These are phyloP conservation scores for Hypocreales sp. DNA, from an alignment of 2,329 filamentous ascomycete species.

Conservation along the genomic window DNA sequence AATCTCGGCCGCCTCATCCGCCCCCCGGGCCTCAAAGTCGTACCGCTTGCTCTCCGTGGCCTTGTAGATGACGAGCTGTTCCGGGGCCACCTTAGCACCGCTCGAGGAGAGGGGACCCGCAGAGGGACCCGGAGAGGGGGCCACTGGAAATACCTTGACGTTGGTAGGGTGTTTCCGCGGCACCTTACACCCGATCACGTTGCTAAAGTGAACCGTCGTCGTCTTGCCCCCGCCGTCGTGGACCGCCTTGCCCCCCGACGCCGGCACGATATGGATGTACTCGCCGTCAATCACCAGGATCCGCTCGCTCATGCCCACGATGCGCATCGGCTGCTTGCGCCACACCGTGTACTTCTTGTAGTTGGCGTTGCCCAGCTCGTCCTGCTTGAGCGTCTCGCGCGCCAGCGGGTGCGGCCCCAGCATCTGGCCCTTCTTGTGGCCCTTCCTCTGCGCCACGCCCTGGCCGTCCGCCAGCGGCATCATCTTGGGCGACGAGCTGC, in stretches of 20 bases:
- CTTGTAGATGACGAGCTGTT: slow-evolving; percentile 54
- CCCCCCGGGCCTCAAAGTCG: slow-evolving; percentile 65
- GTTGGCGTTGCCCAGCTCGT: slow-evolving; percentile 39
- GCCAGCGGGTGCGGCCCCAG: slow-evolving; percentile 51
- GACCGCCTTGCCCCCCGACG: slow-evolving; percentile 47
- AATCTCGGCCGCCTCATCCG: slow-evolving; percentile 62
- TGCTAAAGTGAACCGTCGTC: slow-evolving; percentile 69
- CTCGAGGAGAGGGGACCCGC: too few relatives aligned
- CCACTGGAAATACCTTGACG: slow-evolving; percentile 45
- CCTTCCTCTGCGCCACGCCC: slow-evolving; percentile 23
- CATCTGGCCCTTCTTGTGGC: slow-evolving; percentile 33
- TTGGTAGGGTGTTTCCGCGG: slow-evolving; percentile 66
- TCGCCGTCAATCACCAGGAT: slow-evolving; percentile 71
- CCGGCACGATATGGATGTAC: slow-evolving; percentile 73
- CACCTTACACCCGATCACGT: slow-evolving; percentile 70
- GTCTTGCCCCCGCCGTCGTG: slow-evolving; percentile 52
- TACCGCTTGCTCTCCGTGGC: slow-evolving; percentile 66
- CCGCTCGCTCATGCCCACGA: slow-evolving; percentile 60
- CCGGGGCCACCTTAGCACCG: too few relatives aligned
- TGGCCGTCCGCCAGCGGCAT: slow-evolving; percentile 32
- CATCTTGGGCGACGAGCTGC: slow-evolving; percentile 53
- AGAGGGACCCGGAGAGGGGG: too few relatives aligned
- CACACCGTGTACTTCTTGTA: slow-evolving; percentile 70
- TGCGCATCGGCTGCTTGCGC: slow-evolving; percentile 69
- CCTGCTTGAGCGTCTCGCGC: slow-evolving; percentile 43